Evolutionary conservation across 1,139 yeast species (phyloP), one percentile per base, ranked within the genome.

Genomic region (Hyphopichia pseudoburtonii): DNA sequence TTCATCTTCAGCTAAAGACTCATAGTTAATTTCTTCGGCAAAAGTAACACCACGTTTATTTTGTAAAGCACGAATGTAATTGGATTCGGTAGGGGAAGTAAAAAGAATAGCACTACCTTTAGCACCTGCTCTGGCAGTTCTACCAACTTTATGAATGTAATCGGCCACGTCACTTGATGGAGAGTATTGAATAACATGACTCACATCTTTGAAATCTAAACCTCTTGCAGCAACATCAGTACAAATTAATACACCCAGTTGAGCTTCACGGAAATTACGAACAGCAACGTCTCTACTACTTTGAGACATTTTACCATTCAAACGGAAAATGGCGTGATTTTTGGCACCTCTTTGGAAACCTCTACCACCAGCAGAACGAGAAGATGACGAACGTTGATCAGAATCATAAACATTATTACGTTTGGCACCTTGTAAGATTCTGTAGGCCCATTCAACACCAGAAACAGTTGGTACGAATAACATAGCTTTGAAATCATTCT

Each of bases 191-290:
- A 85, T 66, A 37, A 89, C 96, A 52, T 86, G 85, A 19, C 86
- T 66, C 24, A 92, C 94, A 50, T 79, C 80, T 34, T 89, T 90
- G 73, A 89, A 86, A 66, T 89, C 96, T 82, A 92, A 82, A 52
- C 98, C 97, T 66, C 97, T 81, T 3, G 97, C 97, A 46, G 92
- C 95, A 38, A 92, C 97, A 63, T 90, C 96, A 2, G 96, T 87
- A 32, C 95, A 84, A 35, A 90, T 76, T 39, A 90, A 70, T 30
- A 90, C 55, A 39, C 86, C 83, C 19, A 67, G 62, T 28, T 62
- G 53, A 22, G 70, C 53, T 31, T 54, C 58, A 54, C 84, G 75
- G 70, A 84, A 87, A 17, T 51, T 56, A 37, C 66, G 66, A 39
- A 86, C 80, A 18, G 78, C 62, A 42, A 70, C 63, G 52, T 80